phyloP scores from a whole-genome alignment of 768 basidiomycete genomes.

The Saitozyma sp. region DNA sequence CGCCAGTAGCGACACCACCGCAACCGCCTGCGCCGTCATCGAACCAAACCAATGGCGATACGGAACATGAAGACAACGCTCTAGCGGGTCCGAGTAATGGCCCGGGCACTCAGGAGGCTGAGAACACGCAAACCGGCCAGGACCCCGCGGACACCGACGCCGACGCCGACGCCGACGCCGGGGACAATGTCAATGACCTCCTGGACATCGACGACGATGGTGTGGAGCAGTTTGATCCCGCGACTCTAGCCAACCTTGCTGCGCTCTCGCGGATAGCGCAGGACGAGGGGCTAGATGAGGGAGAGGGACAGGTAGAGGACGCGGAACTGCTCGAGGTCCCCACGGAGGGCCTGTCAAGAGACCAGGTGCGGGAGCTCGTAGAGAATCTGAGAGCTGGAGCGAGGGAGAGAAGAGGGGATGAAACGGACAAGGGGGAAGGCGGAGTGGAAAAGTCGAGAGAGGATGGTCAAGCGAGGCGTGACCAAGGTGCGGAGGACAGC shows the following conservation, averaged over 20 bases:
- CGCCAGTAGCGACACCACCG: not conserved
- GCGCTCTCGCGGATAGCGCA: constrained; percentile 33
- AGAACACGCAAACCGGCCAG: not conserved
- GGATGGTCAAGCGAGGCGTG: too few relatives aligned
- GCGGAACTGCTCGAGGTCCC: constrained; percentile 8
- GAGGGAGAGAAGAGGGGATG: constrained; percentile 2
- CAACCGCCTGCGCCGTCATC: not conserved
- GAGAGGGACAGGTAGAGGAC: not conserved
- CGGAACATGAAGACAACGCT: not conserved
- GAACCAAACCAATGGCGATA: not conserved
- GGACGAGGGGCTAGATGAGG: constrained; percentile 14
- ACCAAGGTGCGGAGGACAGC: too few relatives aligned
- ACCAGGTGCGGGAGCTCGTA: constrained; percentile 31
- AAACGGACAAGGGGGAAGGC: constrained; percentile 5
- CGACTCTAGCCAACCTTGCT: constrained; percentile 40
- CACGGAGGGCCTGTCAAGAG: constrained; percentile 9
- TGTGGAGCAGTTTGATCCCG: constrained; percentile 33
- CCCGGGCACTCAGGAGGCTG: not conserved
- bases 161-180: not conserved
- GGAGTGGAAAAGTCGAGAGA: too few relatives aligned
- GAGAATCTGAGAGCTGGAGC: constrained; percentile 3
- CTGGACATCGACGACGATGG: not conserved
- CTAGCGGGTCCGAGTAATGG: not conserved
- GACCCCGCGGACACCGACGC: not conserved
- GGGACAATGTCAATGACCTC: not conserved